phyloP scores from a whole-genome alignment of 495 filamentous ascomycete species.

The Penicillium tannophilum region DNA sequence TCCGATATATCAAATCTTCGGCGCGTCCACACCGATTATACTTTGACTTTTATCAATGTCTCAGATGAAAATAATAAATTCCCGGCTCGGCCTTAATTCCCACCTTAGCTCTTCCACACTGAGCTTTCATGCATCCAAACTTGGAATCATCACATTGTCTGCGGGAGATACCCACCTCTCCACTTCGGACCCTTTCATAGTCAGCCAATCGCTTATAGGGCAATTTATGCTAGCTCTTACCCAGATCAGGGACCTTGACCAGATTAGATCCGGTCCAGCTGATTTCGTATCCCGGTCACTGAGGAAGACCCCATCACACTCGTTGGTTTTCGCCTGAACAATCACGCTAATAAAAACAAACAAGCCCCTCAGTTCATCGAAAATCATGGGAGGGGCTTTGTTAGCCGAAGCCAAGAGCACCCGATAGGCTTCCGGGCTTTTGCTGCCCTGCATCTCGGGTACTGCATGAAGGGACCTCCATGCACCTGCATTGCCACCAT shows the following conservation, averaged over 20 bases:
- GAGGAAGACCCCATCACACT: not conserved
- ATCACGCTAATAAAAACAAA: not conserved
- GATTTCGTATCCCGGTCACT: not conserved
- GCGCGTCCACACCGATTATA: not conserved
- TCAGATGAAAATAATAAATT: not conserved
- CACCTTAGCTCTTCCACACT: not conserved
- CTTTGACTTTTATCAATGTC: not conserved
- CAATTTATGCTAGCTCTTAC: not conserved
- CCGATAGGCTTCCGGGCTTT: not conserved
- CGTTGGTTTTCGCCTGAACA: not conserved
- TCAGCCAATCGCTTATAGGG: not conserved
- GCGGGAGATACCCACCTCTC: not conserved
- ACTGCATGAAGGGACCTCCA: not conserved
- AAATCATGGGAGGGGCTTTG: not conserved
- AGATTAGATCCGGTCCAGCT: not conserved
- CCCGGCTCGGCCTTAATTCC: not conserved
- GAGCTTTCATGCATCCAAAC: not conserved
- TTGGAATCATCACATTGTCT: constrained; percentile 1
- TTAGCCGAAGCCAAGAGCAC: not conserved
- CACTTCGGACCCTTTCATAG: not conserved
- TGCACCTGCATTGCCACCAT: not conserved
- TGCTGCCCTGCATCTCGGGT: not conserved
- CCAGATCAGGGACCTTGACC: not conserved
- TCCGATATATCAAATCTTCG: not conserved
- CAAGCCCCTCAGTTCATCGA: not conserved